Evolutionary conservation across 2,329 filamentous ascomycete species (phyloP), one percentile per base, ranked within the genome.

Genomic region (Cercospora sojina): DNA sequence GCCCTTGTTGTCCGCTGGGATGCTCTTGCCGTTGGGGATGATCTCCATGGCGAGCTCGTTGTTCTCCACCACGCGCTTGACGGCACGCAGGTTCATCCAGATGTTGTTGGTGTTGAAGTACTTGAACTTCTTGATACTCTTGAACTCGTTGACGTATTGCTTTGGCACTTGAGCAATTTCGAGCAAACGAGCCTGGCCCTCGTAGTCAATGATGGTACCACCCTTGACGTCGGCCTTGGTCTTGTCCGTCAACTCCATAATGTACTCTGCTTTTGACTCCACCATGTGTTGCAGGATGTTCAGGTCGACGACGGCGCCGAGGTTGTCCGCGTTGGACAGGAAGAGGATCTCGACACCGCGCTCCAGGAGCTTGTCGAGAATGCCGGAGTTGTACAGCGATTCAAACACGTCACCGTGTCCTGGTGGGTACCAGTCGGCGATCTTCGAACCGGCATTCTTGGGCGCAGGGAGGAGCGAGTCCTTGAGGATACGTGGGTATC

Each of bases 31-130:
- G 84, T 99, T 99, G 80, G 95, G 93, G 76, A 99, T 99, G 80
- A 99, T 99, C 85, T 99, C 95, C 91, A 99, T 96, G 83, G 93
- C 91, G 63, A 99, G 90, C 85, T 98, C 94, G 80, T 97, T 92
- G 82, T 96, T 93, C 88, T 98, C 95, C 7, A 99, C 95, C 63
- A 99, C 93, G 68, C 95, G 93, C 90, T 98, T 98, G 83, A 99
- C 91, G 74, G 95, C 95, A 79, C 92, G 90, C 76, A 97, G 87
- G 85, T 97, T 97, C 87, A 99, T 91, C 95, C 95, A 99, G 83
- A 99, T 97, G 88, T 99, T 99, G 91, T 99, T 99, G 83, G 95
- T 99, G 89, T 99, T 99, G 90, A 99, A 99, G 89, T 99, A 99
- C 88, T 96, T 97, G 91, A 99, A 99, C 88, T 99, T 99, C 90